Evolutionary conservation across 2,329 filamentous ascomycete species (phyloP).

Genomic region (Knufia petricola): DNA sequence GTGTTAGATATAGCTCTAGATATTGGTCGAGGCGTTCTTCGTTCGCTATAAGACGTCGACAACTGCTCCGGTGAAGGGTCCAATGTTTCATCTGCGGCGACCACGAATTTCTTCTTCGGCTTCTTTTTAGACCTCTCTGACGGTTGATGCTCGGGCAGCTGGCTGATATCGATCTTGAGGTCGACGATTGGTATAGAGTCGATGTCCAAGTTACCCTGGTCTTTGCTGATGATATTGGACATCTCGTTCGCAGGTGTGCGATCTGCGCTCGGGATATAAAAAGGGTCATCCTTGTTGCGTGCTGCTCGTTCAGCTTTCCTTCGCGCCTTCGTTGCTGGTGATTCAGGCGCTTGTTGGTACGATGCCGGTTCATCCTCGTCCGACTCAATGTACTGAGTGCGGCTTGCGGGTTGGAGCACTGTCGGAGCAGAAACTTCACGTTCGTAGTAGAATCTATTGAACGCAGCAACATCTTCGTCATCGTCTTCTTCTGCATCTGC

Average conservation of each 20-base stretch:
- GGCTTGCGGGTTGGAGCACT: slow-evolving; percentile 8
- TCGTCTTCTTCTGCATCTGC: slow-evolving; percentile 36
- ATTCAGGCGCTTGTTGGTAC: slow-evolving; percentile 50
- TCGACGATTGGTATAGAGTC: slow-evolving; percentile 96
- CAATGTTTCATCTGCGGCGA: slow-evolving; percentile 66
- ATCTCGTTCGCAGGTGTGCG: slow-evolving; percentile 75
- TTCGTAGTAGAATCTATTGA: slow-evolving; percentile 35
- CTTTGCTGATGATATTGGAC: slow-evolving; percentile 39
- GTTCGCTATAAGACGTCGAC: background rate
- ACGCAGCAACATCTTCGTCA: slow-evolving; percentile 32
- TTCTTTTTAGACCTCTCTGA: slow-evolving; percentile 25
- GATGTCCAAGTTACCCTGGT: slow-evolving; percentile 76
- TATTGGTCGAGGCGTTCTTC: slow-evolving; percentile 32
- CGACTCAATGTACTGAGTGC: slow-evolving; percentile 1
- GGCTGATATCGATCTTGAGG: slow-evolving; percentile 60
- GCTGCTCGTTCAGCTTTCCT: slow-evolving; percentile 69
- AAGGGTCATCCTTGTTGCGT: slow-evolving; percentile 84
- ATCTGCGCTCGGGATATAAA: slow-evolving; percentile 66
- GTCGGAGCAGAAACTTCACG: slow-evolving; percentile 17
- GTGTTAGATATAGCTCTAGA: slow-evolving; percentile 12
- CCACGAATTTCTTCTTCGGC: slow-evolving; percentile 51
- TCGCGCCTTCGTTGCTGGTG: slow-evolving; percentile 59
- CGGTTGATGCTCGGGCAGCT: slow-evolving; percentile 14
- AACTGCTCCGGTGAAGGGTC: slow-evolving; percentile 37
- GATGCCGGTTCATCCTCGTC: slow-evolving; percentile 23